These are phyloP conservation scores for Hibiscus trionum DNA, from an alignment of 345 rosid genomes.

Conservation along the genomic window DNA sequence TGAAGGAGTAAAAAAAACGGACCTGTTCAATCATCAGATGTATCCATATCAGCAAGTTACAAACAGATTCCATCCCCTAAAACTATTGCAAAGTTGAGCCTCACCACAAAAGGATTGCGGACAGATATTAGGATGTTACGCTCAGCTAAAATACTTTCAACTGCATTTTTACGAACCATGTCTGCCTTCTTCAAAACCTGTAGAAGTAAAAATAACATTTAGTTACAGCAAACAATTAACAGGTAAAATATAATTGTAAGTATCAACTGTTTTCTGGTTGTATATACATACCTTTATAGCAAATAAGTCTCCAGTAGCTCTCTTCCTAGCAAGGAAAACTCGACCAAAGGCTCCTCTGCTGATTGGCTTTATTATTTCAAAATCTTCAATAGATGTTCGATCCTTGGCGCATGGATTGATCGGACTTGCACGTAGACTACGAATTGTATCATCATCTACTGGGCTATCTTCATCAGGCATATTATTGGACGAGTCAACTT, in stretches of 20 bases:
- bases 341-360: slow-evolving; percentile 95
- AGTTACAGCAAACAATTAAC: not conserved
- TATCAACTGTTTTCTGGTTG: slow-evolving; percentile 11
- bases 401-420: slow-evolving; percentile 67
- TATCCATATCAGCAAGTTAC: slow-evolving; percentile 16
- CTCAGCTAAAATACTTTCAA: slow-evolving; percentile 91
- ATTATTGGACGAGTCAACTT: slow-evolving; percentile 46
- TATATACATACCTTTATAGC: slow-evolving; percentile 70
- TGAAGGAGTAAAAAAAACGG: slow-evolving; percentile 93
- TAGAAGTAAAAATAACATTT: not conserved
- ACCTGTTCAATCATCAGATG: slow-evolving; percentile 58
- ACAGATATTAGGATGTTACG: slow-evolving; percentile 86
- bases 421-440: slow-evolving; percentile 82
- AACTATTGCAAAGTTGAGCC: slow-evolving; percentile 16
- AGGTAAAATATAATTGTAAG: not conserved
- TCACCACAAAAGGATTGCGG: slow-evolving; percentile 96
- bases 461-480: slow-evolving; percentile 75
- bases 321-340: slow-evolving; percentile 82
- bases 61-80: slow-evolving; percentile 8
- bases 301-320: slow-evolving; percentile 87
- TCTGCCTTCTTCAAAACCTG: slow-evolving; percentile 94
- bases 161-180: slow-evolving; percentile 95
- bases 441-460: slow-evolving; percentile 65
- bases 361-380: slow-evolving; percentile 93
- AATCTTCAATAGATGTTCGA: slow-evolving; percentile 93